phyloP scores from a whole-genome alignment of 352 stramenopile species.

The Phytopythium ostracodes region DNA sequence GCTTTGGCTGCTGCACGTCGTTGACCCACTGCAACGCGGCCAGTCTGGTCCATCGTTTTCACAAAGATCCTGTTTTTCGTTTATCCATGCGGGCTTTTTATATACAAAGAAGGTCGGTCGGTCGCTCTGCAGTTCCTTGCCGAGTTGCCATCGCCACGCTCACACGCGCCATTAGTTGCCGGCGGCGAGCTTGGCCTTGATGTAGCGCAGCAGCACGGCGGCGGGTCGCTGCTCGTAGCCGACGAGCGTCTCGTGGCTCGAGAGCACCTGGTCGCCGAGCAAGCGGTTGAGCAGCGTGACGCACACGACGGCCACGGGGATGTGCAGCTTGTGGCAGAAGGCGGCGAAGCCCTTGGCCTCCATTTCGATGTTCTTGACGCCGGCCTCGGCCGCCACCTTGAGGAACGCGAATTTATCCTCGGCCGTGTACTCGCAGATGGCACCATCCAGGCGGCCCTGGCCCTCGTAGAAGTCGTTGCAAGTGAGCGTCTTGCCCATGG shows the following conservation, averaged over 20 bases:
- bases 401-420: constrained; percentile 81
- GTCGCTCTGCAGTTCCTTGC: no score
- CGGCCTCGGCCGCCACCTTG: constrained; percentile 36
- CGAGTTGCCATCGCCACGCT: no score
- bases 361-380: constrained; percentile 87
- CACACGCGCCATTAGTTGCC: neutral
- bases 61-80: neutral
- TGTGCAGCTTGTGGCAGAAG: constrained; percentile 76
- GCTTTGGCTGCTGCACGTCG: no score
- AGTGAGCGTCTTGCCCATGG: constrained; percentile 76
- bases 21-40: no score
- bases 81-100: neutral
- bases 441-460: constrained; percentile 76
- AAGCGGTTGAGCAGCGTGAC: constrained; percentile 78
- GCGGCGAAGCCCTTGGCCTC: constrained; percentile 65
- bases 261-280: constrained; percentile 69
- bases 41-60: no score
- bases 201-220: constrained; percentile 63
- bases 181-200: constrained; percentile 50
- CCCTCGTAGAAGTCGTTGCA: constrained; percentile 87
- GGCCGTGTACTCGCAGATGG: constrained; percentile 73
- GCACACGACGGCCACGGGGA: constrained; percentile 69
- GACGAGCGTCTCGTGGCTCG: constrained; percentile 55
- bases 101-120: neutral
- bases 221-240: constrained; percentile 58